Base-by-base conservation (phyloP, 331 rosid genomes). In the Acacia pycnantha region DNA sequence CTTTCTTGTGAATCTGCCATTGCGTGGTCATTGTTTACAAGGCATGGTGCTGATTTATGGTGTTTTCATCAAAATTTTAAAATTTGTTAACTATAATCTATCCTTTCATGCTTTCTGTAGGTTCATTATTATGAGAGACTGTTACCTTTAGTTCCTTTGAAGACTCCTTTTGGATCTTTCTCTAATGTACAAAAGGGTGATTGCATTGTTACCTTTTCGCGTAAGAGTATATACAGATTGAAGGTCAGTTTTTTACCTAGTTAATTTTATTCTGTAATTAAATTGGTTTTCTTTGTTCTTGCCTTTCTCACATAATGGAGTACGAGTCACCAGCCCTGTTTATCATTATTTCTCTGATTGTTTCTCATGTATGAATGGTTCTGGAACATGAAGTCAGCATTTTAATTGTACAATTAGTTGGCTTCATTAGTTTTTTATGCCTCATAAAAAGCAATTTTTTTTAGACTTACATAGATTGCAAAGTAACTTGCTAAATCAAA, bases 141-240 rank as follows among this genome's bases (percentile, higher is more conserved):
- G 85, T 95, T 90, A 78, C 98, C 99, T 79, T 89, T 95, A 83
- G 88, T 90, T 88, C 94, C 98, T 29, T 64, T 85, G 83, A 69
- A 88, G 80, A 83, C 68, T 87, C 97, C 99, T 81, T 97, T 95
- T 76, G 94, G 91, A 73, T 86, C 97, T 53, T 91, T 87, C 83
- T 89, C 92, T 76, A 85, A 95, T 46, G 85, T 95, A 59, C 90
- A 47, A 84, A 92, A 86, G 33, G 98, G 99, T 53, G 97, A 95
- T 81, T 95, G 98, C 84, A 76, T 95, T 76, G 97, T 95, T 41
- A 89, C 99, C 56, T 93, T 93, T 87, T 95, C 99, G 47, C 98
- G 98, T 27, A 58, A 43, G 41, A 70, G 80, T 50, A 92, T 95
- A 71, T 95, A 92, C 88, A 59, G 41, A 24, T 84, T 92, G 50